These are phyloP conservation scores for Apodospora peruviana DNA, from an alignment of 495 filamentous ascomycete species.

Conservation along the genomic window DNA sequence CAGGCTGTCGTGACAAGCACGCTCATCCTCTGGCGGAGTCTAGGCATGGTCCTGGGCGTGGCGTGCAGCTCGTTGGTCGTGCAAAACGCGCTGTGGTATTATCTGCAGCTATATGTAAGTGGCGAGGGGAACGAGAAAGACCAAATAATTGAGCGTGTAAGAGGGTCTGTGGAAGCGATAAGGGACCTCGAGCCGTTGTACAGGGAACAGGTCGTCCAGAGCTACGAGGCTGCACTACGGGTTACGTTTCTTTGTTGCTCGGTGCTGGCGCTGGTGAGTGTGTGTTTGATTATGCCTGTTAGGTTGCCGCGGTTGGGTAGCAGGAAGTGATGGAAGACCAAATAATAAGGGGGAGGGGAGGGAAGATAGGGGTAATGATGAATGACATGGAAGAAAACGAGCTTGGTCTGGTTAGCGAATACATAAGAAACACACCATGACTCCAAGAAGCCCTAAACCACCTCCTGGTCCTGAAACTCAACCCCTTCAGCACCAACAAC, in stretches of 20 bases:
- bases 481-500: not conserved
- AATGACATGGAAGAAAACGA: too few species aligned
- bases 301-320: conserved; percentile 50
- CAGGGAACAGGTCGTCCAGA: conserved; percentile 47
- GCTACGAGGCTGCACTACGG: conserved; percentile 55
- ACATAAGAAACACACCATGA: too few species aligned
- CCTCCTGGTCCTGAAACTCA: not conserved
- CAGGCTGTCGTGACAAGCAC: conserved; percentile 73
- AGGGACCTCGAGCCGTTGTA: conserved; percentile 24
- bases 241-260: conserved; percentile 49
- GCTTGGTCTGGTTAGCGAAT: too few species aligned
- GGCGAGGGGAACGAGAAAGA: conserved; percentile 39
- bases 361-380: too few species aligned
- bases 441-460: not conserved
- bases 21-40: conserved; percentile 58
- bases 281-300: conserved; percentile 45
- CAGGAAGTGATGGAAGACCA: conserved; percentile 37
- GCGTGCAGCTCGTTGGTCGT: conserved; percentile 66
- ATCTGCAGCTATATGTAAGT: conserved; percentile 49
- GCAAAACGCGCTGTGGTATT: conserved; percentile 62
- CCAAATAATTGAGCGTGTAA: conserved; percentile 27
- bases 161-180: conserved; percentile 40
- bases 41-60: conserved; percentile 69
- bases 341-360: too few species aligned
- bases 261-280: conserved; percentile 43